A percentile compares a stretch with the other conserved stretches of the same genome.
phyloP scores from a whole-genome alignment of 768 basidiomycete species.

The Hebeloma cylindrosporum region DNA sequence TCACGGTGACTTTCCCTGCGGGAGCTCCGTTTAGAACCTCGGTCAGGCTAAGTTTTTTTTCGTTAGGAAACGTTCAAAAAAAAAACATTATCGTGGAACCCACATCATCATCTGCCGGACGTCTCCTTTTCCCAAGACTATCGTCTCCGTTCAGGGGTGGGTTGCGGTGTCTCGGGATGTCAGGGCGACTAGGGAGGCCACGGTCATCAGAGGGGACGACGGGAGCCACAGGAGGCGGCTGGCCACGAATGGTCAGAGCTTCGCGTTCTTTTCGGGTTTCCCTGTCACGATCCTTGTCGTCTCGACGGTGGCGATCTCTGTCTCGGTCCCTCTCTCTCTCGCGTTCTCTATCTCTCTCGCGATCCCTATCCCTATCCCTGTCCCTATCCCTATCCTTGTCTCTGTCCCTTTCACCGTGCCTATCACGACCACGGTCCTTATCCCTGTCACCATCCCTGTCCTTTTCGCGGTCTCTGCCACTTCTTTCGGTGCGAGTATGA shows the following conservation, averaged over 20 bases:
- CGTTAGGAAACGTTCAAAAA: conserved; percentile 10
- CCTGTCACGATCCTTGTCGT: conserved; percentile 65
- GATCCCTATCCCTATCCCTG: conserved; percentile 50
- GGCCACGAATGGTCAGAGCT: conserved; percentile 31
- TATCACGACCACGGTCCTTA: conserved; percentile 27
- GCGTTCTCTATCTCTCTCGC: conserved; percentile 55
- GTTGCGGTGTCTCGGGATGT: conserved; percentile 54
- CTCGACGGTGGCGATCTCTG: conserved; percentile 55
- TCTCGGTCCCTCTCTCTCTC: conserved; percentile 58
- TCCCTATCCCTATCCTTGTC: conserved; percentile 47
- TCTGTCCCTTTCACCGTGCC: conserved; percentile 41
- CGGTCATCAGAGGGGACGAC: conserved; percentile 48
- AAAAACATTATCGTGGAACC: conserved; percentile 27
- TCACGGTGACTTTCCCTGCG: conserved; percentile 79
- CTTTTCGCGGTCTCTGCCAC: conserved; percentile 42
- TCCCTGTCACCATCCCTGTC: conserved; percentile 38
- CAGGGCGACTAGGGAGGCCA: conserved; percentile 57
- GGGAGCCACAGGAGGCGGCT: conserved; percentile 30
- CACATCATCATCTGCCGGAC: conserved; percentile 74
- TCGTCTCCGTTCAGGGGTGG: conserved; percentile 52
- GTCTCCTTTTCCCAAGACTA: conserved; percentile 68
- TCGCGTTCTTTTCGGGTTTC: conserved; percentile 65
- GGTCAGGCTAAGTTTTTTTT: conserved; percentile 52
- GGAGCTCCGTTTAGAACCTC: conserved; percentile 77
- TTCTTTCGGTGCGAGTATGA: conserved; percentile 51